phyloP scores from a whole-genome alignment of 2,329 filamentous ascomycete genomes.

The Neonectria hederae region DNA sequence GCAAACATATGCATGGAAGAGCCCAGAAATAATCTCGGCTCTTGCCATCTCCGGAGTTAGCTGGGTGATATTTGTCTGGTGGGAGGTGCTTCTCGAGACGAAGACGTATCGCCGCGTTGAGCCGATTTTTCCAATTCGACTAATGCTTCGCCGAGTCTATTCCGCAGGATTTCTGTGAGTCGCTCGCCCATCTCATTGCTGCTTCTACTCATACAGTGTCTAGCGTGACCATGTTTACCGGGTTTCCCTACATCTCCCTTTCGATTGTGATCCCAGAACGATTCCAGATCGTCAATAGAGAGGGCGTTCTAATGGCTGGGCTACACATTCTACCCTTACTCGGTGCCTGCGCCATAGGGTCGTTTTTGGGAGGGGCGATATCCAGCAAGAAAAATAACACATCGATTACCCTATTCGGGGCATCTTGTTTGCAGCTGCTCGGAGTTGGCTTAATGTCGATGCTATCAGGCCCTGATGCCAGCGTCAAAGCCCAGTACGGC shows the following conservation, averaged over 20 bases:
- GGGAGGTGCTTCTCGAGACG: slow-evolving; percentile 59
- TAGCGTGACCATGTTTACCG: slow-evolving; percentile 65
- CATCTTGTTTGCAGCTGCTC: slow-evolving; percentile 61
- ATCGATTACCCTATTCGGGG: slow-evolving; percentile 59
- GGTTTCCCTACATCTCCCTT: slow-evolving; percentile 67
- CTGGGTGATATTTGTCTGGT: slow-evolving; percentile 59
- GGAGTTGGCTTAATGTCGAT: slow-evolving; percentile 62
- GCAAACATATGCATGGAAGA: slow-evolving; percentile 61
- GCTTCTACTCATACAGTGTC: slow-evolving; percentile 22
- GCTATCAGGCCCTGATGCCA: slow-evolving; percentile 46
- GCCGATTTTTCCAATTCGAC: slow-evolving; percentile 63
- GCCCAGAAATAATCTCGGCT: slow-evolving; percentile 59
- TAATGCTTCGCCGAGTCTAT: slow-evolving; percentile 61
- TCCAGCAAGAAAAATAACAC: slow-evolving; percentile 65
- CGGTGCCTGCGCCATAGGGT: slow-evolving; percentile 64
- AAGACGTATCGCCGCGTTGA: slow-evolving; percentile 53
- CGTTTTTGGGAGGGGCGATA: slow-evolving; percentile 63
- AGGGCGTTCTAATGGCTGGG: slow-evolving; percentile 63
- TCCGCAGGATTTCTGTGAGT: slow-evolving; percentile 60
- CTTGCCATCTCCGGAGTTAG: slow-evolving; percentile 58
- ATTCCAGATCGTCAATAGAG: slow-evolving; percentile 67
- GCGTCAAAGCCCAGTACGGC: slow-evolving; percentile 58
- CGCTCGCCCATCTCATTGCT: neutral
- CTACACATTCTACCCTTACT: slow-evolving; percentile 68
- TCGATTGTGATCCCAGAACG: slow-evolving; percentile 67